These are phyloP conservation scores for Colletotrichum sp. DNA, from an alignment of 2,329 filamentous ascomycete genomes.

Conservation along the genomic window DNA sequence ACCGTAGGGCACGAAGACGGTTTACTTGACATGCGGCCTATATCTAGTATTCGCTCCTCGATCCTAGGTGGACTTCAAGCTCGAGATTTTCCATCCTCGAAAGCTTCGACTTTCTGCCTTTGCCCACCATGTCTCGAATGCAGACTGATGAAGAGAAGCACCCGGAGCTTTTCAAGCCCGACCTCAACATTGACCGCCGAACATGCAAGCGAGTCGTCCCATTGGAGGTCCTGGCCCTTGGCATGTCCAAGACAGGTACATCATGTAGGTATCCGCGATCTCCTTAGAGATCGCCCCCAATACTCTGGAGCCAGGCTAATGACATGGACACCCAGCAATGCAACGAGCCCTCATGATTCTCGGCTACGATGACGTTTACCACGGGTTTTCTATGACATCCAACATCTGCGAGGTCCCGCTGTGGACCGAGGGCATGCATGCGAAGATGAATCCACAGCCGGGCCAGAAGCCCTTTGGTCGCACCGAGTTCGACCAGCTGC, in stretches of 20 bases:
- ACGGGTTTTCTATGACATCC: conserved; percentile 26
- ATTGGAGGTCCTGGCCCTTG: conserved; percentile 19
- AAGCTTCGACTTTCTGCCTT: not conserved
- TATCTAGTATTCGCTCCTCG: not conserved
- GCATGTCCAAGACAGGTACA: conserved; percentile 22
- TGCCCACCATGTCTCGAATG: conserved; percentile 17
- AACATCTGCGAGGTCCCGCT: conserved; percentile 6
- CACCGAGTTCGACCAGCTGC: conserved; percentile 22
- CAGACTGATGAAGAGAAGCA: conserved; percentile 20
- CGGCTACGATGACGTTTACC: conserved; percentile 37
- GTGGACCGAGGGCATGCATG: conserved; percentile 22
- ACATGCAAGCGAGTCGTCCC: conserved; percentile 18
- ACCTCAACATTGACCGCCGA: conserved; percentile 19
- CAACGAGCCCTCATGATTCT: conserved; percentile 31
- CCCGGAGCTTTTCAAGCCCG: conserved; percentile 22
- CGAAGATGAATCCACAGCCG: conserved; percentile 20
- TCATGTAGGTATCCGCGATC: conserved; percentile 13
- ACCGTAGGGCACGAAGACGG: not conserved
- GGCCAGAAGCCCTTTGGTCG: conserved; percentile 27
- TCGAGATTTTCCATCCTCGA: not conserved
- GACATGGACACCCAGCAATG: conserved; percentile 15
- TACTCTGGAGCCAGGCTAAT: not conserved
- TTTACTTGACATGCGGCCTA: not conserved
- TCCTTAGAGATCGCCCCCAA: conserved; percentile 28
- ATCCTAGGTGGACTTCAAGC: not conserved